A percentile compares a stretch with the other conserved stretches of the same genome.
phyloP scores from a whole-genome alignment of 495 filamentous ascomycete genomes.

The Penicillium odoratum region DNA sequence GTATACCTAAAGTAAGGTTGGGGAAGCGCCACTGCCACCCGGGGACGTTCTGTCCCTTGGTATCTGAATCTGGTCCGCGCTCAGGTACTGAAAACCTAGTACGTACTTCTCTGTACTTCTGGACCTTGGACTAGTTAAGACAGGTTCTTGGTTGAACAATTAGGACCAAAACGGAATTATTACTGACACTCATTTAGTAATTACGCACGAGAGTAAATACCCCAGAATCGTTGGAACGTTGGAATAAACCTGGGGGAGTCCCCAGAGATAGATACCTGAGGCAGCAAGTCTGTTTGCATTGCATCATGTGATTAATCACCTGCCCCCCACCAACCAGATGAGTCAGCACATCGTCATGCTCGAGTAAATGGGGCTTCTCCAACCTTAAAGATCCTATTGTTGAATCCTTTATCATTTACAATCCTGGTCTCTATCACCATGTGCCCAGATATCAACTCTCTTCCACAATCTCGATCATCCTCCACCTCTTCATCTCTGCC shows the following conservation, averaged over 20 bases:
- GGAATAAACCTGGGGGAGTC: not conserved
- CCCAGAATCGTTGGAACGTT: not conserved
- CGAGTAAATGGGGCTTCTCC: conserved; percentile 6
- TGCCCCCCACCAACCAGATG: not conserved
- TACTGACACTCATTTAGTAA: not conserved
- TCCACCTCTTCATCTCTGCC: conserved; percentile 39
- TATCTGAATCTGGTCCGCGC: not conserved
- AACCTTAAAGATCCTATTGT: not conserved
- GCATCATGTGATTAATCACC: conserved; percentile 1
- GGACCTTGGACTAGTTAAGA: not conserved
- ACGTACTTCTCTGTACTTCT: not conserved
- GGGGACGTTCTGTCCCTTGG: not conserved
- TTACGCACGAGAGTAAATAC: not conserved
- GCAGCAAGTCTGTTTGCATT: not conserved
- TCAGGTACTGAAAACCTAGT: not conserved
- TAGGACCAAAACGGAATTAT: not conserved
- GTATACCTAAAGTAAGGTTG: not conserved
- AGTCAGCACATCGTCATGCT: conserved; percentile 4
- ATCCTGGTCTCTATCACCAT: conserved; percentile 31
- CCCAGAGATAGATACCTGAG: not conserved
- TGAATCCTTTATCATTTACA: not conserved
- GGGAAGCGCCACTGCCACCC: not conserved
- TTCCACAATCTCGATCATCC: conserved; percentile 62
- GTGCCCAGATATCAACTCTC: conserved; percentile 75
- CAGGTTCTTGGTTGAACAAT: not conserved